Base-by-base conservation (phyloP, 2,329 filamentous ascomycete genomes). In the Ilyonectria destructans region DNA sequence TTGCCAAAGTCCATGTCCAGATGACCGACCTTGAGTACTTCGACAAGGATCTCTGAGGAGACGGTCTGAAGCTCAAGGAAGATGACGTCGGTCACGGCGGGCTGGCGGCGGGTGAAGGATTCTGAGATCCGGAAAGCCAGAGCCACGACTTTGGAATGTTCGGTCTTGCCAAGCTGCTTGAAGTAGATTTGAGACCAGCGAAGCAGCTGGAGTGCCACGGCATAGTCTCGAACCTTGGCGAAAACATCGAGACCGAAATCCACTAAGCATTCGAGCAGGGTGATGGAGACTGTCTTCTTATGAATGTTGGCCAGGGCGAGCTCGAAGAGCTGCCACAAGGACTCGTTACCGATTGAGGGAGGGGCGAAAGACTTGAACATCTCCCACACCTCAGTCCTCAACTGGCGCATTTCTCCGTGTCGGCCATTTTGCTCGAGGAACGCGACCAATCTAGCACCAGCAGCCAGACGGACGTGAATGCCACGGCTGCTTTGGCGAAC, bases 321-420 rank as follows among this genome's bases (percentile, higher is more conserved):
- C 29, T 67, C 58, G 43, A 67, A 67, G 9, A 67, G 57, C 51
- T 67, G 58, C 58, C 64, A 67, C 12, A 62, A n/a, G 26, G 64
- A 57, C 19, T 62, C 64, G 45, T n/a, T n/a, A n/a, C n/a, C n/a
- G n/a, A n/a, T n/a, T n/a, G 64, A 62, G 17, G 49, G 6, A 35
- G 52, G 46, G 23, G 17, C 52, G 52, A 62, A 62, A n/a, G 10
- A 29, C 31, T 63, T 67, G 65, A 67, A 67, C 54, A 62, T 58
- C 19, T 62, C 65, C 54, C 65, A 62, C 43, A 67, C 58, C 15
- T 62, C 58, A 4, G 31, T 26, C 26, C 54, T 29, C 9, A 57
- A 19, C n/a, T 19, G n/a, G 19, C 54, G 58, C 37, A 54, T 26
- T 45, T 67, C 59, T 4, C 31, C 46, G 10, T 62, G 43, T 48